These are phyloP conservation scores for Ramalina peruviana DNA, from an alignment of 495 filamentous ascomycete genomes.

Conservation along the genomic window DNA sequence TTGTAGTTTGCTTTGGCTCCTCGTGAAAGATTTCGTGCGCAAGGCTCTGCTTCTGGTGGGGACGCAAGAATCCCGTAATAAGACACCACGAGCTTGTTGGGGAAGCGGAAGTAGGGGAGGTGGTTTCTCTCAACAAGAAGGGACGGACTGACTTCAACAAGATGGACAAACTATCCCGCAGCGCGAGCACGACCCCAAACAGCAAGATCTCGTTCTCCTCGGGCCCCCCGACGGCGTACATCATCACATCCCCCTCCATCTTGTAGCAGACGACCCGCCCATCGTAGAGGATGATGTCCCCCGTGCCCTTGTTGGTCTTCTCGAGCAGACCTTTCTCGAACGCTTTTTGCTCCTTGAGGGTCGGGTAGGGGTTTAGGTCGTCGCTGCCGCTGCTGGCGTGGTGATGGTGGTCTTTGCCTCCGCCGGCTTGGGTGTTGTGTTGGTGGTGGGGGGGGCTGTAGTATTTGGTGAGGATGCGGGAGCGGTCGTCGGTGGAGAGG, in stretches of 20 bases:
- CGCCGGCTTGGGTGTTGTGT: conserved; percentile 31
- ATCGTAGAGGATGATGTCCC: conserved; percentile 94
- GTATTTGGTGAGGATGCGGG: conserved; percentile 90
- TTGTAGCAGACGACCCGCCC: conserved; percentile 93
- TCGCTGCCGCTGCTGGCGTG: conserved; percentile 38
- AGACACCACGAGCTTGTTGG: too few relatives aligned
- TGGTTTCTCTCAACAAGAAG: background rate
- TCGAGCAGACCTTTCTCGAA: conserved; percentile 94
- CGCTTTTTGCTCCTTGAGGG: conserved; percentile 78
- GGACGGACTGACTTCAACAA: conserved; percentile 66
- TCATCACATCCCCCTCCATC: conserved; percentile 91
- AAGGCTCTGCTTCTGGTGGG: too few relatives aligned
- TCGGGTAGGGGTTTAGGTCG: conserved; percentile 60
- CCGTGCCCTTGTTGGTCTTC: conserved; percentile 90
- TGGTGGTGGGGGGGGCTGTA: conserved; percentile 76
- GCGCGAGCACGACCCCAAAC: conserved; percentile 78
- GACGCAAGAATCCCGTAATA: too few relatives aligned
- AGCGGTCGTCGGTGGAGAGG: conserved; percentile 74
- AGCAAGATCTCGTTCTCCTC: conserved; percentile 96
- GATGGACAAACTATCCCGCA: conserved; percentile 80
- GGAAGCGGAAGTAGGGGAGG: background rate
- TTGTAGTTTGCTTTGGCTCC: too few relatives aligned
- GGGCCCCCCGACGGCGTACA: conserved; percentile 82
- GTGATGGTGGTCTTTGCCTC: conserved; percentile 39
- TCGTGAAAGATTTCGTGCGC: too few relatives aligned